Base-by-base conservation (phyloP, 345 rosid genomes). In the Brassica cretica region DNA sequence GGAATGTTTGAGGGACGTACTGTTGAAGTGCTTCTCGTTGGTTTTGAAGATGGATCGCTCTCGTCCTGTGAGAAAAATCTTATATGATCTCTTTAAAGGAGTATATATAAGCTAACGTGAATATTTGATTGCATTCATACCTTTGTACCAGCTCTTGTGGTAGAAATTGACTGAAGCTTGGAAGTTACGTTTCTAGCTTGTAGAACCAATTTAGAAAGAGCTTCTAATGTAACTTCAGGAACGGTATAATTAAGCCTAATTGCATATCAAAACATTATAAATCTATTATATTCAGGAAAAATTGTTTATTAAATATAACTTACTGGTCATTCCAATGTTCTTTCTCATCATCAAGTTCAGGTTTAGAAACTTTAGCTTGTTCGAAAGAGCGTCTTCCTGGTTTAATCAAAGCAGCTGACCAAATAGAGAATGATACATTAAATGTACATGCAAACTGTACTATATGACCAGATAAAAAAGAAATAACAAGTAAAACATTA, bases 131-230 rank as follows among this genome's bases (percentile, higher is more conserved):
- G 56, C 51, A 72, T 60, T 25, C 72, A 18, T 78, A 78, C 77
- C 73, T 16, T 74, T 74, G 65, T 15, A 27, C 5, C 59, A 68
- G 32, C 15, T 21, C 10, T 68, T 68, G 70, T 63, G 18, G 65
- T 73, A 51, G 82, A 68, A 63, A 68, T 27, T 27, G 82, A 16
- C 5, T 63, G 82, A 73, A 53, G 37, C 75, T 79, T 74, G 0
- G 51, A 39, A 68, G 75, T 35, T 19, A 72, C 56, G 3, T 79
- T 74, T 79, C 75, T 68, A 68, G 78, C 82, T 79, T 74, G 78
- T 37, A 79, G 75, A 79, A 79, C 71, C 60, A 74, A 69, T 51
- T 78, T 62, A 63, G 78, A 68, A 14, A 73, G 78, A 25, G 70
- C 56, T 73, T 73, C 74, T 7, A 73, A 33, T n/a, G 82, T 63